phyloP scores from a whole-genome alignment of 2,329 filamentous ascomycete species.

The Fusarium keratoplasticum region DNA sequence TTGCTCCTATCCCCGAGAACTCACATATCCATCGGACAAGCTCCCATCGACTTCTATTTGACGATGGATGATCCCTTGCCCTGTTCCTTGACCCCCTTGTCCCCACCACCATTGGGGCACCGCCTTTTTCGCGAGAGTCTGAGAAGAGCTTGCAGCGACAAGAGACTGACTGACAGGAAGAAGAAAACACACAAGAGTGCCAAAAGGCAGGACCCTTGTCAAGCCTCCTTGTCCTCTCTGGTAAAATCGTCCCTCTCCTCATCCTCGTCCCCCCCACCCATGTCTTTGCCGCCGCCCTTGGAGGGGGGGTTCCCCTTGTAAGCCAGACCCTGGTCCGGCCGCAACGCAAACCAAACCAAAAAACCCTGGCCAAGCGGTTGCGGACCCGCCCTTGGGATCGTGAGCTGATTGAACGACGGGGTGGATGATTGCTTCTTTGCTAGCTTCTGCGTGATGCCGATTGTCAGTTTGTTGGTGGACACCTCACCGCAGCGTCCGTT shows the following conservation, averaged over 20 bases:
- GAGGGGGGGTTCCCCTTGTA: constrained; percentile 26
- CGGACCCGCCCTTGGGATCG: constrained; percentile 25
- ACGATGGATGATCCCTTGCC: constrained; percentile 3
- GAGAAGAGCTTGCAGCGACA: constrained; percentile 16
- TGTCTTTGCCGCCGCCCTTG: constrained; percentile 24
- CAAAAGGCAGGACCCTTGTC: constrained; percentile 27
- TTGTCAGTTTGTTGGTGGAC: constrained; percentile 17
- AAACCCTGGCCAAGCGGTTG: constrained; percentile 21
- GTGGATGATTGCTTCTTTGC: constrained; percentile 33
- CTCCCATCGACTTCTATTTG: constrained; percentile 7
- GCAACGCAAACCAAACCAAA: not conserved
- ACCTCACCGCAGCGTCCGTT: not conserved
- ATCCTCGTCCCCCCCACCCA: constrained; percentile 5
- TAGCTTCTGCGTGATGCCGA: constrained; percentile 15
- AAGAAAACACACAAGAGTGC: constrained; percentile 5
- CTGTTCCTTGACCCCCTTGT: constrained; percentile 15
- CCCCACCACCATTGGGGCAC: constrained; percentile 4
- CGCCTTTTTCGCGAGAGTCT: constrained; percentile 16
- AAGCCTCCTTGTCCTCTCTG: not conserved
- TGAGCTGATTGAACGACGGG: constrained; percentile 35
- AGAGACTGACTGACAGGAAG: not conserved
- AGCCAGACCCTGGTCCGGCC: constrained; percentile 21
- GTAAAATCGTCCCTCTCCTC: not conserved
- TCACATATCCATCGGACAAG: constrained; percentile 7
- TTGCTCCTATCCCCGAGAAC: constrained; percentile 6